phyloP scores from a whole-genome alignment of 2,329 filamentous ascomycete species.

The Alternaria novae-zelandiae region DNA sequence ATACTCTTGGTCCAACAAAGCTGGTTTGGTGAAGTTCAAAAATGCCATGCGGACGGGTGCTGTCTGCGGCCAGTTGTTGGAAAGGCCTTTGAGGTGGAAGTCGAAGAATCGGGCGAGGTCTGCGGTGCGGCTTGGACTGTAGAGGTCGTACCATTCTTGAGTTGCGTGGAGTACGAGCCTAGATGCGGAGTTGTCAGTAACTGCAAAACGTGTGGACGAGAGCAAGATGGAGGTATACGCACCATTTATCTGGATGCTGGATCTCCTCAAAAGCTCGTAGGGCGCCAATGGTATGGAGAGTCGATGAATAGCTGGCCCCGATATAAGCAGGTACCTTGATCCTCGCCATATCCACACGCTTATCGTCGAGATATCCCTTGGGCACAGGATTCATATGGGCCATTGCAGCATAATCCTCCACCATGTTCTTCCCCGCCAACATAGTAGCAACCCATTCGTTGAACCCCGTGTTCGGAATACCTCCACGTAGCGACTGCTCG shows the following conservation, averaged over 20 bases:
- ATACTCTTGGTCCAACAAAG: not conserved
- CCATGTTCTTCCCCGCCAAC: not conserved
- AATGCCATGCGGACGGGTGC: slow-evolving; percentile 52
- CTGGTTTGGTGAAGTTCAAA: slow-evolving; percentile 3
- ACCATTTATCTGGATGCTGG: slow-evolving; percentile 2
- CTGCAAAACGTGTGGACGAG: no score
- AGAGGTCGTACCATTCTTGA: slow-evolving; percentile 28
- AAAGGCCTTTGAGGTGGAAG: slow-evolving; percentile 50
- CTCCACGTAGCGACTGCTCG: not conserved
- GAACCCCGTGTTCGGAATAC: not conserved
- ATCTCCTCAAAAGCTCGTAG: slow-evolving; percentile 11
- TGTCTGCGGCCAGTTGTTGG: slow-evolving; percentile 57
- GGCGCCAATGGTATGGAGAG: slow-evolving; percentile 18
- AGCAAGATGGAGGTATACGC: not conserved
- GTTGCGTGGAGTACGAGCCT: slow-evolving; percentile 13
- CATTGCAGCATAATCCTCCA: slow-evolving; percentile 8
- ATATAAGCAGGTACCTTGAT: slow-evolving; percentile 20
- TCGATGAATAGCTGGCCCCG: slow-evolving; percentile 13
- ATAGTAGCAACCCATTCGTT: not conserved
- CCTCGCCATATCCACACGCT: slow-evolving; percentile 10
- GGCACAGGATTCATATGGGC: not conserved
- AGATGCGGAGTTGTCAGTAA: not conserved
- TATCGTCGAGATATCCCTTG: slow-evolving; percentile 16
- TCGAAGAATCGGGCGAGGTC: slow-evolving; percentile 53
- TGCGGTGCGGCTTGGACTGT: slow-evolving; percentile 4